Base-by-base conservation (phyloP, 495 filamentous ascomycete species). In the Tirmania nivea region DNA sequence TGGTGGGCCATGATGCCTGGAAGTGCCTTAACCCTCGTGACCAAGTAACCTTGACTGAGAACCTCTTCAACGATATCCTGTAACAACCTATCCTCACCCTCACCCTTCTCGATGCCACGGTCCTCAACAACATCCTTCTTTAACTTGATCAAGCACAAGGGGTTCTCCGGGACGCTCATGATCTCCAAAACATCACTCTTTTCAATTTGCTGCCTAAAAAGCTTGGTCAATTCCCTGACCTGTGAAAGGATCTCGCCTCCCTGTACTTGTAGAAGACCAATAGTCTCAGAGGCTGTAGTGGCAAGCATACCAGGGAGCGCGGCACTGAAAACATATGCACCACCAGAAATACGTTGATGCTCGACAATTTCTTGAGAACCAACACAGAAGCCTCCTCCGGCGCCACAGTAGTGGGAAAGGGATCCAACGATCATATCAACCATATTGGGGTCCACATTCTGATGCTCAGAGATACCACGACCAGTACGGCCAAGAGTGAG, bases 381-480 rank as follows among this genome's bases (percentile, higher is more conserved):
- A 36, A 86, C 86, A 65, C 90, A 97, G 72, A 97, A 97, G 34
- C 90, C 90, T 54, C 90, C 90, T 48, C 86, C 90, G 10, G 84
- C 86, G 63, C 89, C 86, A 47, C 96, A 73, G 16, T 86, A 80
- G 34, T 92, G 86, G 11, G 90, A 81, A 34, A 97, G 75, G 49
- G 87, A 92, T 35, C 92, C 92, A 56, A 95, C 74, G 51, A 96
- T 87, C 85, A 96, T 93, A 66, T 97, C 90, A 50, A 96, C 80
- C 52, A 86, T 79, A 0, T 76, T 75, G 0, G 86, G 78, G 67
- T 96, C 92, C 14, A 96, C 87, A 60, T 95, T 94, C 58, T 94
- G 89, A 21, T 88, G 84, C 65, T 97, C 92, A 1, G 90, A 96
- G 25, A 95, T 69, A 52, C 90, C 90, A 37, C 86, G 78, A 34